Evolutionary conservation across 2,329 filamentous ascomycete species (phyloP), one percentile per base, ranked within the genome.

Genomic region (Ploettnerulaceae sp.): DNA sequence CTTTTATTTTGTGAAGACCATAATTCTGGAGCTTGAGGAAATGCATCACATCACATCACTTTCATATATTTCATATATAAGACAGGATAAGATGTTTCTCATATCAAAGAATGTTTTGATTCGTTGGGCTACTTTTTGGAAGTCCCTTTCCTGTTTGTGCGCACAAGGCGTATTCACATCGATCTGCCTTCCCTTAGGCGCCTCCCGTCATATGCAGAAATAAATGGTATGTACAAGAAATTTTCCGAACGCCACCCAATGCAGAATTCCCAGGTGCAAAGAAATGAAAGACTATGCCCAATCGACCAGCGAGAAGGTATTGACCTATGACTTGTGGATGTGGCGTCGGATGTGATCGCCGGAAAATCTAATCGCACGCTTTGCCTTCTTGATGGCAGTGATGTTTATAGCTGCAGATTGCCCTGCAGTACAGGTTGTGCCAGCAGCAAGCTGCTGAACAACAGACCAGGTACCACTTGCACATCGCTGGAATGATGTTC

Each of bases 401-500:
- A 76, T 67, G 15, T 60, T 63, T 22, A 77, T 61, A 0, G 62
- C 52, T 5, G 62, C 55, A 2, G 66, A 63, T 48, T 73, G 61
- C 0, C 76, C 76, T 0, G 57, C 42, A 1, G 58, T 57, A 60
- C 76, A 80, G 0, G 47, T 55, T 0, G 72, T 74, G 1, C 76
- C 76, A 0, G 61, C 57, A 0, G 76, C 69, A 9, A 79, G 56
- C 0, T 52, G 32, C 49, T 69, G 67, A 2, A 62, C 45, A 0
- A 63, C 57, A 2, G 74, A 74, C 76, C 76, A 80, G 0, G 54
- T 28, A 7, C 76, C 75, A 2, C 69, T 71, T 6, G 69, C 76
- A 48, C 76, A 80, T 37, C 74, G 74, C 61, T 79, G 75, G 70
- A 70, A 80, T 0, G 69, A 68, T 1, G 59, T 65, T 11, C 74